Base-by-base conservation (phyloP, 75 land plant species). In the Adiantum capillusveneris region DNA sequence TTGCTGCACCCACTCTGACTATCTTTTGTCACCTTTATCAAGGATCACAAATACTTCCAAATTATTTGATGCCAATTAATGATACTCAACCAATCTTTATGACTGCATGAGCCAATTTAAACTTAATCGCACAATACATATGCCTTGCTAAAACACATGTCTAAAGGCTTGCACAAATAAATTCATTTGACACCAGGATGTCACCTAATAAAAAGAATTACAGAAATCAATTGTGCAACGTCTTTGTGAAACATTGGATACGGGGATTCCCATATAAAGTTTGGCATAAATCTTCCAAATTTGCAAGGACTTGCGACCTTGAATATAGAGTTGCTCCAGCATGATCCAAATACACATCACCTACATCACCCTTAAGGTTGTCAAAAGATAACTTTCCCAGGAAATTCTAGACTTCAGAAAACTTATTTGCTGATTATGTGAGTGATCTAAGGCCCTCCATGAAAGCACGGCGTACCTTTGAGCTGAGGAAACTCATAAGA, bases 241-340 rank as follows among this genome's bases (percentile, higher is more conserved):
- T 51, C 18, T n/a, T 9, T 34, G 37, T 3, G 2, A 12, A 62
- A n/a, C 31, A 16, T 0, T 57, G 91, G 83, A 91, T 93, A 93
- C 98, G 98, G 36, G 98, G 98, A 65, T 93, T 93, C 19, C 90
- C 96, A 68, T 83, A 83, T 11, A 93, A 64, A 36, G 54, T 77
- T 21, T 74, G 39, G 28, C 73, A 65, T 37, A 87, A 69, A 58
- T 93, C 98, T 17, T 68, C 73, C 12, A 74, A 55, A 2, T 81
- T 57, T 2, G 74, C 79, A 57, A 83, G 84, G 75, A 93, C 62
- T 63, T 93, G 98, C 27, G 65, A 65, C 45, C 83, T 86, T 21
- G 96, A 79, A 65, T 93, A 86, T 44, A 93, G 53, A 20, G 90
- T 83, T 0, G 98, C 82, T 26, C 98, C 98, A 13, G 90, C 98